Evolutionary conservation across 345 rosid species (phyloP).

Genomic region (rapeseed (Brassica napus)): DNA sequence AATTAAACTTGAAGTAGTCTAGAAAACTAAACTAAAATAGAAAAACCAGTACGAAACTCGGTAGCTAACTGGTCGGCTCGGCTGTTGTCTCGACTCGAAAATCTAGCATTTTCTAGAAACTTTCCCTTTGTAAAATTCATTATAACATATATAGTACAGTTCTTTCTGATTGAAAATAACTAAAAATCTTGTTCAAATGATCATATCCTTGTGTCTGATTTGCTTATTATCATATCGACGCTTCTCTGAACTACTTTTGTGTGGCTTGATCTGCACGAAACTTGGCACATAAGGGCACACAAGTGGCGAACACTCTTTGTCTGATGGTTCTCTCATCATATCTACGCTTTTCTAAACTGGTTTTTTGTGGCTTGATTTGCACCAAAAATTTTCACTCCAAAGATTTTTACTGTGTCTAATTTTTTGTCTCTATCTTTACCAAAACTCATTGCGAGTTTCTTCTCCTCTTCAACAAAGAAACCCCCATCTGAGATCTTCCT

Average conservation of each 20-base stretch:
- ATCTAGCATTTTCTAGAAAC: no score
- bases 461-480: conserved; percentile 6
- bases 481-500: background rate
- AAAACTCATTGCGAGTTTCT: background rate
- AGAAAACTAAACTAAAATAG: no score
- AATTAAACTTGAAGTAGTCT: no score
- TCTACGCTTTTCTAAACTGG: background rate
- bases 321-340: background rate
- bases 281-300: conserved; percentile 8
- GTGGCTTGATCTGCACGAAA: background rate
- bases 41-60: no score
- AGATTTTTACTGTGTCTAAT: background rate
- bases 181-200: background rate
- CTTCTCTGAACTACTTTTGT: background rate
- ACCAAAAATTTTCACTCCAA: conserved; percentile 7
- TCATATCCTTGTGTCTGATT: background rate
- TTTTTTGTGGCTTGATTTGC: background rate
- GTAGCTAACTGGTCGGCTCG: no score
- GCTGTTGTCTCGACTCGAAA: no score
- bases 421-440: background rate
- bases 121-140: no score
- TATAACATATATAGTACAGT: no score
- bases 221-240: background rate
- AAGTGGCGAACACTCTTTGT: background rate
- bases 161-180: background rate